Evolutionary conservation across 805 yeast species (phyloP), one percentile per base, ranked within the genome.

Genomic region (Alloascoidea africana): DNA sequence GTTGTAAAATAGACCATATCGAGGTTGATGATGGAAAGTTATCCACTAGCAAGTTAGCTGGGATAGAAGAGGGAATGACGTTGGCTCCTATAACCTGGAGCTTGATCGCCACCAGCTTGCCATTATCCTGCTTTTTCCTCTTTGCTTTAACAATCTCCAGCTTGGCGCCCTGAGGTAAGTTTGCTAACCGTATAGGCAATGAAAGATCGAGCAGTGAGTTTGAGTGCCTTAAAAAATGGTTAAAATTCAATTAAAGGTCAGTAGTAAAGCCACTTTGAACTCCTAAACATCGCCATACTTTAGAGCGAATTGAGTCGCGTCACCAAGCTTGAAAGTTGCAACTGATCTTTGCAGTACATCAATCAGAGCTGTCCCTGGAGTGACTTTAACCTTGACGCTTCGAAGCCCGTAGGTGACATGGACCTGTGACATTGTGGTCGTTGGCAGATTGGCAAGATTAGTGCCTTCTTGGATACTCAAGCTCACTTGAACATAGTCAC

Each of bases 131-230:
- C 27, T 23, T 15, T 16, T 14, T 14, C 19, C 17, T 37, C 27
- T 5, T 17, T 17, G 17, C 17, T 17, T 38, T 18, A 14, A 39
- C 39, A 16, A 42, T 5, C 14, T 38, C 39, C 27, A 69, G 39
- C 34, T 63, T 68, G 14, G 59, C 62, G 8, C 73, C 73, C 4
- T 58, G 50, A 2, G 72, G 66, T 14, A 69, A 43, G 37, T 62
- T 61, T 13, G 62, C 45, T 14, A 67, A 46, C 40, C 73, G 53
- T 42, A 63, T 48, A 1, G 74, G 73, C 23, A 67, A 41, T 27
- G 62, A 56, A 13, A 57, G 43, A 3, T 65, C 59, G 15, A 68
- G 38, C 4, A 46, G 45, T 1, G 48, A 49, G 23, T 48, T 54
- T 3, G 59, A 58, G 39, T 63, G 62, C 17, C 42, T 27, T 6